Base-by-base conservation (phyloP, 2,329 filamentous ascomycete species). In the Alternaria rosae region DNA sequence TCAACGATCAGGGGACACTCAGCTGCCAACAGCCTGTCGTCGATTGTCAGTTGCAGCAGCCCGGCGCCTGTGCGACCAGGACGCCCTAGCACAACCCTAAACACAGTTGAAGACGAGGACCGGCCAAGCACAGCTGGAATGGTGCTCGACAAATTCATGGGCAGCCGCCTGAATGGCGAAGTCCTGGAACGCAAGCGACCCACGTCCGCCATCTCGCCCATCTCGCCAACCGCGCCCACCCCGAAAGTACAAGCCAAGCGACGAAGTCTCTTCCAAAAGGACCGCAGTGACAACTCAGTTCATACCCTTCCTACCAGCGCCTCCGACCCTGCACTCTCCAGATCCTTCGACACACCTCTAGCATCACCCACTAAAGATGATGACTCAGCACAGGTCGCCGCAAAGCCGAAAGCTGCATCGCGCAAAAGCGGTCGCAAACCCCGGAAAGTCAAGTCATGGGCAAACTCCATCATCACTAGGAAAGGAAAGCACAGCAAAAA, bases 21-120 rank as follows among this genome's bases (percentile, higher is more conserved):
- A 2, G 85, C 92, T 32, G 91, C 91, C 25, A 91, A 90, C 59
- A 96, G 92, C 78, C 88, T 95, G 48, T 93, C 91, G 5, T 96
- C 92, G 0, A 84, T 94, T 43, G 83, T 92, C 5, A 92, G 91
- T 53, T 76, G 85, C 11, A 85, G 85, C 12, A 85, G 80, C 64
- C 82, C 83, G 21, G 77, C 78, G 10, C 77, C 81, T 15, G 70
- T 79, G 80, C 79, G 79, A 79, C 80, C 77, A 64, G 78, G 66
- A 13, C 76, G 77, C 7, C 76, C 76, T 2, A 38, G 35, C 35
- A 35, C 47, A 21, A 75, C 76, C 35, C 72, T 82, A 30, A 80
- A 74, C 65, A 82, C 79, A 38, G 73, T 80, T 35, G 81, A 81
- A 61, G 76, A 81, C 52, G 81, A 82, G 42, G 70, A 61, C 54